phyloP scores from a whole-genome alignment of 495 filamentous ascomycete species.

The Neurospora sp. region DNA sequence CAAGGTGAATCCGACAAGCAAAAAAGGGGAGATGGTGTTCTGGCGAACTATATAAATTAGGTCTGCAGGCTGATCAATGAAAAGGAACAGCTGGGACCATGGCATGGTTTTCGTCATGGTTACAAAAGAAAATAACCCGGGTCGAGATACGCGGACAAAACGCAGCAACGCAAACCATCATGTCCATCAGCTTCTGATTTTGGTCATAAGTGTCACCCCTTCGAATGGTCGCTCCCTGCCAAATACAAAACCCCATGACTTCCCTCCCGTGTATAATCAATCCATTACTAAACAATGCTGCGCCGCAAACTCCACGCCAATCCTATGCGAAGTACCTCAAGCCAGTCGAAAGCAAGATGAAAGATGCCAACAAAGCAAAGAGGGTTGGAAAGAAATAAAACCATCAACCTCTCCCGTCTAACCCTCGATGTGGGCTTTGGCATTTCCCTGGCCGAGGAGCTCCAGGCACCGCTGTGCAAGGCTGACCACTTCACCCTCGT shows the following conservation, averaged over 20 bases:
- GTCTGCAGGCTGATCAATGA: background rate
- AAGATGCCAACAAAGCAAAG: constrained; percentile 17
- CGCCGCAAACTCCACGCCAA: constrained; percentile 30
- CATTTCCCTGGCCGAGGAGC: constrained; percentile 55
- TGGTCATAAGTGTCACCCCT: background rate
- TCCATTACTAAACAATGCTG: constrained; percentile 23
- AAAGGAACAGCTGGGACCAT: background rate
- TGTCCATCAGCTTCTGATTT: background rate
- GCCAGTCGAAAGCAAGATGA: background rate
- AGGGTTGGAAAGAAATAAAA: constrained; percentile 2
- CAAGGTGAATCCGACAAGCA: background rate
- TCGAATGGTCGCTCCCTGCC: constrained; percentile 5
- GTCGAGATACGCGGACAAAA: background rate
- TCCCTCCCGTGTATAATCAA: constrained; percentile 15
- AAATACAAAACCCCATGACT: constrained; percentile 13
- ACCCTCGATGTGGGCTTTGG: constrained; percentile 48
- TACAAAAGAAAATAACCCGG: background rate
- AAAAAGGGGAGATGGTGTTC: background rate
- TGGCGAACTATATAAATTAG: background rate
- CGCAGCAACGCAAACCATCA: background rate
- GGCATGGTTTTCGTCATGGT: background rate
- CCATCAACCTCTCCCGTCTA: constrained; percentile 14
- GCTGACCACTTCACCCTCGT: constrained; percentile 85
- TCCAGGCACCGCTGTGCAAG: constrained; percentile 84
- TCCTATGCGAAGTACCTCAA: constrained; percentile 19